Base-by-base conservation (phyloP, 2,329 filamentous ascomycete species). In the Talaromyces sp. region DNA sequence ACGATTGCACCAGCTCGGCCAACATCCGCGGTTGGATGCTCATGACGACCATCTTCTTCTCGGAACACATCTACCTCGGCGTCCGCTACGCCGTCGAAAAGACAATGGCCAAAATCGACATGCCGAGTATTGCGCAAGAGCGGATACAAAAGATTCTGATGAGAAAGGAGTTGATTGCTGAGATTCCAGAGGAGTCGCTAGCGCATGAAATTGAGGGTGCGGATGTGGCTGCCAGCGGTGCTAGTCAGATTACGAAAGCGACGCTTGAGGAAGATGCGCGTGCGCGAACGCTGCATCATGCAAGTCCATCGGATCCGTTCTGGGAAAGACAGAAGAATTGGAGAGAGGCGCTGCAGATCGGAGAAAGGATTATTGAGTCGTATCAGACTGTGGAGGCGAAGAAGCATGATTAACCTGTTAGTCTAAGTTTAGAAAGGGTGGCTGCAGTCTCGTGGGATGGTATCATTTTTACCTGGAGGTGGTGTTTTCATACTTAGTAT, bases 51-150 rank as follows among this genome's bases (percentile, higher is more conserved):
- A 89, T 99, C 64, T 86, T 98, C 70, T 86, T 96, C 70, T 89
- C 92, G 0, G 95, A 99, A 75, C 94, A 99, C 74, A 80, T 93
- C 17, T 98, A 96, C 75, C 86, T 99, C n/a, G 81, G 88, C 2
- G 85, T 91, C 1, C 89, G 93, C 71, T 84, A 89, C 67, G 85
- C 84, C 0, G 90, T 97, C 4, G 87, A 89, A 47, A 85, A 87
- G 62, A 88, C 89, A 3, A 86, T 99, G 70, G 83, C 83, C 66
- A 95, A 93, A 75, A 81, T 97, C 62, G 93, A 98, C 72, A 93
- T 90, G 56, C 91, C 92, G 0, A 93, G 93, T 0, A 82, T 93
- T 64, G 91, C 96, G 72, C 93, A 92, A 77, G 93, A 96, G 78
- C 86, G 90, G 15, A 87, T 87, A 3, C 91, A 97, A 75, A 86